These are phyloP conservation scores for Talaromyces proteolyticus DNA, from an alignment of 495 filamentous ascomycete genomes.

Conservation along the genomic window DNA sequence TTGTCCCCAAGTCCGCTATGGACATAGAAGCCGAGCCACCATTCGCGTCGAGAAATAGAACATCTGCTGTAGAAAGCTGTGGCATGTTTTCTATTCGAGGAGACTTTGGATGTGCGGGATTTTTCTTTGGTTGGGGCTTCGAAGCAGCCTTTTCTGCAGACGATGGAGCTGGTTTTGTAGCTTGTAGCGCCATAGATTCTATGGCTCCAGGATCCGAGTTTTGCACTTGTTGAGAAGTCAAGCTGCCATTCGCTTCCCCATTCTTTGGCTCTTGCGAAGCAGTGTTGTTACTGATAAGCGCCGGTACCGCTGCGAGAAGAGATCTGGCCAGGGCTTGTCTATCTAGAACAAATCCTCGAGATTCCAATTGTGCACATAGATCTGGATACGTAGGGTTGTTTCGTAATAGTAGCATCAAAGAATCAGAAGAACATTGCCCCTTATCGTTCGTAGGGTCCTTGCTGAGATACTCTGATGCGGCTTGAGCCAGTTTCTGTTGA, in stretches of 20 bases:
- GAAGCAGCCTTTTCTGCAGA: not conserved
- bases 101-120: not conserved
- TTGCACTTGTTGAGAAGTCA: not conserved
- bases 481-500: conserved; percentile 22
- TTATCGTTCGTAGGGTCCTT: conserved; percentile 15
- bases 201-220: not conserved
- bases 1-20: not conserved
- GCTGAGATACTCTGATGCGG: conserved; percentile 19
- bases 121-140: not conserved
- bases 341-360: conserved; percentile 33
- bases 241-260: not conserved
- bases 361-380: conserved; percentile 44
- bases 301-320: conserved; percentile 37
- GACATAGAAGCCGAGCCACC: not conserved
- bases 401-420: conserved; percentile 34
- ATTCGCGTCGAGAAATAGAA: not conserved
- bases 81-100: not conserved
- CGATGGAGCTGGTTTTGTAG: not conserved
- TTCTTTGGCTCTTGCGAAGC: conserved; percentile 2
- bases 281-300: conserved; percentile 13
- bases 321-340: conserved; percentile 36
- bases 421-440: conserved; percentile 19
- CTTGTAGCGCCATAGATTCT: conserved; percentile 3
- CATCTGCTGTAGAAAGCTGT: not conserved
- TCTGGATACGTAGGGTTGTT: conserved; percentile 42